phyloP scores from a whole-genome alignment of 257 asterid species.

The Eustoma russellianum region DNA sequence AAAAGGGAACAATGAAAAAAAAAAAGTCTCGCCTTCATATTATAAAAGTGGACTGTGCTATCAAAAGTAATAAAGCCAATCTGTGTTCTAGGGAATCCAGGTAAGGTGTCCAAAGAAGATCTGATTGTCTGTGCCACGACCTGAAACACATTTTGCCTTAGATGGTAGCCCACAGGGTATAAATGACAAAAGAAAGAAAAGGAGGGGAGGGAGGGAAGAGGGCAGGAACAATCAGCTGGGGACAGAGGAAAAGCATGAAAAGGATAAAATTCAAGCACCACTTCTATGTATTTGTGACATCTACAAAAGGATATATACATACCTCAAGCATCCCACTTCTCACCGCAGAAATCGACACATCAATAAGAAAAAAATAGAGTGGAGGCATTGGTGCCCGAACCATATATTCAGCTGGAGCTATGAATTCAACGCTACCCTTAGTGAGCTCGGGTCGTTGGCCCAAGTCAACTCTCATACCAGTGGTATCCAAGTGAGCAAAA shows the following conservation, averaged over 20 bases:
- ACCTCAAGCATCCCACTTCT: constrained; percentile 96
- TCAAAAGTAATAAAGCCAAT: constrained; percentile 94
- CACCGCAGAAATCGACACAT: constrained; percentile 82
- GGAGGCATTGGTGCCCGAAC: constrained; percentile 99
- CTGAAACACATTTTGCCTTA: constrained; percentile 27
- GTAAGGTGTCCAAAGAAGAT: constrained; percentile 80
- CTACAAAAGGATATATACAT: constrained; percentile 10
- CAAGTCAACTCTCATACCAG: constrained; percentile 76
- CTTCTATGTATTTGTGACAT: not conserved
- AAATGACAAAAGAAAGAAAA: not conserved
- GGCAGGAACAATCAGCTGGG: not conserved
- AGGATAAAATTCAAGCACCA: not conserved
- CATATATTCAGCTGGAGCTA: constrained; percentile 97
- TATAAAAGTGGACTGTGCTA: constrained; percentile 90
- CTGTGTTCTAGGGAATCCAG: constrained; percentile 90
- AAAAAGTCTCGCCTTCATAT: constrained; percentile 80
- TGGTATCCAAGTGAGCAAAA: constrained; percentile 73
- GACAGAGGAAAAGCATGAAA: not conserved
- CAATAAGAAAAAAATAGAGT: constrained; percentile 76
- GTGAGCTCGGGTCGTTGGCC: constrained; percentile 89
- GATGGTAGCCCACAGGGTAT: not conserved
- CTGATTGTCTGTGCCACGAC: constrained; percentile 82
- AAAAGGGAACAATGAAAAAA: not conserved
- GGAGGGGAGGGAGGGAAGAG: no score
- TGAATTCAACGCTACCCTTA: constrained; percentile 82